Evolutionary conservation across 768 basidiomycete genomes (phyloP), one percentile per base, ranked within the genome.

Genomic region (Jaapia argillacea): DNA sequence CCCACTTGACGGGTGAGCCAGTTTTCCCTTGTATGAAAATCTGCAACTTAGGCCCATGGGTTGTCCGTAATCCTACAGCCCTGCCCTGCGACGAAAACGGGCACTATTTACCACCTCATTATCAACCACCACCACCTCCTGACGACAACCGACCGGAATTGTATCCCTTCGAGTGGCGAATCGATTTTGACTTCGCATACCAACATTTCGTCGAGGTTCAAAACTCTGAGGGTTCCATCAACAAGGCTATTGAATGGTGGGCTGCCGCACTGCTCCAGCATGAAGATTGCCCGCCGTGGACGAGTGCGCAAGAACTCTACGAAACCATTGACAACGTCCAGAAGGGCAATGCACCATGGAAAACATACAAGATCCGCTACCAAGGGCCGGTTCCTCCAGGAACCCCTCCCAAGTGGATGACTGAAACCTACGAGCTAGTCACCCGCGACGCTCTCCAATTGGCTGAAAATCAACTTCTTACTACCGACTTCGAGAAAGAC

Each of bases 341-440:
- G 10, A 10, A 10, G 10, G 28, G 28, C 10, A 16, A 33, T 16
- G 28, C 16, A 10, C 10, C 28, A 10, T 33, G 28, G 28, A 33
- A 33, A 16, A 10, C 28, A 10, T 33, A 10, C 16, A 13, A 23
- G 7, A 20, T 40, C 22, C 7, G 10, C 10, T 23, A 40, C 13
- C 38, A 16, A 33, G 41, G 41, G 14, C 21, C 6, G n/a, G 7
- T 6, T 6, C 36, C 42, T 6, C 7, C 31, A 14, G 14, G 24
- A 14, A 12, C 14, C 27, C 13, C 22, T 13, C 41, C 41, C 10
- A 16, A 33, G 28, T 42, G 41, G 41, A 42, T 42, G 41, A 24
- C 24, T 20, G 10, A 6, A 6, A 13, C 6, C 10, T 42, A 26
- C 20, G 13, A 6, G 6, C 21, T 42, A 13, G 24, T 6, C 7